phyloP scores from a whole-genome alignment of 768 basidiomycete species.

The Tricholoma sp. region DNA sequence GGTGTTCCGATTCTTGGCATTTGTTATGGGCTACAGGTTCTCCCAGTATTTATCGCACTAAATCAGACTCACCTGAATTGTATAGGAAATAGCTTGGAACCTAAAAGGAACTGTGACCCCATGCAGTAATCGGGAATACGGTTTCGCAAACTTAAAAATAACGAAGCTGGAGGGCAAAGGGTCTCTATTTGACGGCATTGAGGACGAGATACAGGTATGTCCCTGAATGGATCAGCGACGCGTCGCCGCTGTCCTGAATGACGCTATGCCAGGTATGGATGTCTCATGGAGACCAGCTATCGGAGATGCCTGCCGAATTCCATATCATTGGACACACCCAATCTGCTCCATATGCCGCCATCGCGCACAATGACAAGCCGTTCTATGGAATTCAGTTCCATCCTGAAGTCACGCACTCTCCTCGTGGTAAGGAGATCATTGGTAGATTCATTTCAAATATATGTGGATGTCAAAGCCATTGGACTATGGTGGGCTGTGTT shows the following conservation, averaged over 20 bases:
- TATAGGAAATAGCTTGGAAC: conserved; percentile 89
- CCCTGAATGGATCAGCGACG: background rate
- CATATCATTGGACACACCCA: conserved; percentile 83
- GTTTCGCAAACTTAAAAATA: conserved; percentile 79
- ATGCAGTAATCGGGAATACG: conserved; percentile 93
- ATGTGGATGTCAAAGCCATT: conserved; percentile 74
- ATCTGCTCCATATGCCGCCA: conserved; percentile 88
- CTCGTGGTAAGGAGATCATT: conserved; percentile 85
- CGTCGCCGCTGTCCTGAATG: background rate
- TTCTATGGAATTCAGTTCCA: conserved; percentile 99
- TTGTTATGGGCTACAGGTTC: conserved; percentile 93
- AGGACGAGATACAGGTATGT: conserved; percentile 82
- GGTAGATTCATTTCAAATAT: conserved; percentile 79
- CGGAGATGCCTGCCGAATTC: conserved; percentile 75
- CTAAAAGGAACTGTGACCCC: conserved; percentile 80
- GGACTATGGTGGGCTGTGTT: conserved; percentile 78
- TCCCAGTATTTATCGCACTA: conserved; percentile 7
- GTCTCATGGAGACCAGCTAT: conserved; percentile 97
- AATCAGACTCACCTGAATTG: background rate
- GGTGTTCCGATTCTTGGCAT: conserved; percentile 94
- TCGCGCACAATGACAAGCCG: conserved; percentile 85
- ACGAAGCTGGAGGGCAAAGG: conserved; percentile 50
- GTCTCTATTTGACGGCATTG: conserved; percentile 76
- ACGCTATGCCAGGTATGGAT: conserved; percentile 82
- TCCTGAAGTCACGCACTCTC: conserved; percentile 95